Conservation (phyloP, 1,284 basidiomycete genomes). For the Fomitopsis betulina region DNA sequence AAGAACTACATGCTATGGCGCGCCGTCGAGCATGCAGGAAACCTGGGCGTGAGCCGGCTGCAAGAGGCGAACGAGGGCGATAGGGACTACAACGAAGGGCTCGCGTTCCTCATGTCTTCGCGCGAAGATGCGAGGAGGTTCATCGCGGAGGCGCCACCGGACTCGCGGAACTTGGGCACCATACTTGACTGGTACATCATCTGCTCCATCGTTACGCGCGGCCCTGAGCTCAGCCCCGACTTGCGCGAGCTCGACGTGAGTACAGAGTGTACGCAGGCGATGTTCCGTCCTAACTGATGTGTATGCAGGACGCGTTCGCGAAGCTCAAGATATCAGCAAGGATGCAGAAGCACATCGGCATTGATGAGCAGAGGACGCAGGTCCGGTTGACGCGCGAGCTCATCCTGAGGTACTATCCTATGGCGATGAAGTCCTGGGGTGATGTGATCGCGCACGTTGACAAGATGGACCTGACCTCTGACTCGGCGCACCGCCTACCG, state of each 20-base stretch:
- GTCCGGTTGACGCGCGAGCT: constrained; percentile 43
- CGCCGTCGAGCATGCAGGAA: constrained; percentile 52
- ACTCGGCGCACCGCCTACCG: constrained; percentile 19
- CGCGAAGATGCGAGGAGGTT: constrained; percentile 55
- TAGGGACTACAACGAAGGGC: constrained; percentile 49
- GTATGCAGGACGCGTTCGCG: constrained; percentile 33
- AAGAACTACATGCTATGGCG: constrained; percentile 48
- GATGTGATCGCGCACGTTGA: constrained; percentile 36
- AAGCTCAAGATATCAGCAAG: constrained; percentile 39
- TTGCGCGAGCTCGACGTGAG: constrained; percentile 46
- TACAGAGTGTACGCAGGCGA: constrained; percentile 4
- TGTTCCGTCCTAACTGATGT: not conserved
- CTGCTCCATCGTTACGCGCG: constrained; percentile 43
- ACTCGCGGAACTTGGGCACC: constrained; percentile 52
- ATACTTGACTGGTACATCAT: constrained; percentile 56
- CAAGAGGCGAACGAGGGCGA: constrained; percentile 38
- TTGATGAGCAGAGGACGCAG: constrained; percentile 31
- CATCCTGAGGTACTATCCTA: constrained; percentile 39
- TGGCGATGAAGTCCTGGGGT: constrained; percentile 42
- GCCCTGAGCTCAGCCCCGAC: constrained; percentile 42
- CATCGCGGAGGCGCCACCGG: constrained; percentile 51
- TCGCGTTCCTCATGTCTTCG: constrained; percentile 50
- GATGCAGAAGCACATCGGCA: no score
- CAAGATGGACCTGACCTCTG: constrained; percentile 16
- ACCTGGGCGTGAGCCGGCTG: constrained; percentile 45